phyloP scores from a whole-genome alignment of 805 yeast species.

The Maudiozyma barnettii region DNA sequence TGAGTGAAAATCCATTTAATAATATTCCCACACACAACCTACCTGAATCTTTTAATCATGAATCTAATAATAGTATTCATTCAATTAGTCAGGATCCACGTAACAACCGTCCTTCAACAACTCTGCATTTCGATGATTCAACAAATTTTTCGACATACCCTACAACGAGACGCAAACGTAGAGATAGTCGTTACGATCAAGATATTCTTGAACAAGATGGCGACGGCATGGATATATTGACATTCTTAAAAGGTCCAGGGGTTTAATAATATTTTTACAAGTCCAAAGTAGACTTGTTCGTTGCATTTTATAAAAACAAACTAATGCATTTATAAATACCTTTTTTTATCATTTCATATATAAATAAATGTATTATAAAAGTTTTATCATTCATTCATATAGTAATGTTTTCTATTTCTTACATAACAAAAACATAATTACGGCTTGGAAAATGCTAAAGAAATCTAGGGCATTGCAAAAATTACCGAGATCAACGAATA shows the following conservation, averaged over 20 bases:
- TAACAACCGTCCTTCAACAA: background rate
- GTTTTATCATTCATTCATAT: no score
- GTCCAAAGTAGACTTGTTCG: no score
- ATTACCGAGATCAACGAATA: no score
- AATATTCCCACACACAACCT: background rate
- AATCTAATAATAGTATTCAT: background rate
- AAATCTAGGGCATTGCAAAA: no score
- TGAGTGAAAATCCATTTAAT: background rate
- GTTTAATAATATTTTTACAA: background rate
- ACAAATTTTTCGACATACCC: background rate
- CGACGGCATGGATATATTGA: constrained; percentile 18
- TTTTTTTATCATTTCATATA: no score
- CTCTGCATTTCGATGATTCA: background rate
- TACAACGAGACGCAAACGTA: background rate
- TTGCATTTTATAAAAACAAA: no score
- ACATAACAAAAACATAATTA: no score
- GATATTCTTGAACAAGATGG: constrained; percentile 4
- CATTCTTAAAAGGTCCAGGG: constrained; percentile 18
- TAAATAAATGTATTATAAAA: no score
- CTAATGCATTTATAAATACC: no score
- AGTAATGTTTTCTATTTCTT: no score
- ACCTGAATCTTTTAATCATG: background rate
- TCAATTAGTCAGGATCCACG: background rate
- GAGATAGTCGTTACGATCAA: background rate
- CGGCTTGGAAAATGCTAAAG: no score